Conservation (phyloP, 1,284 basidiomycete genomes). For the Pascua guehoae region DNA sequence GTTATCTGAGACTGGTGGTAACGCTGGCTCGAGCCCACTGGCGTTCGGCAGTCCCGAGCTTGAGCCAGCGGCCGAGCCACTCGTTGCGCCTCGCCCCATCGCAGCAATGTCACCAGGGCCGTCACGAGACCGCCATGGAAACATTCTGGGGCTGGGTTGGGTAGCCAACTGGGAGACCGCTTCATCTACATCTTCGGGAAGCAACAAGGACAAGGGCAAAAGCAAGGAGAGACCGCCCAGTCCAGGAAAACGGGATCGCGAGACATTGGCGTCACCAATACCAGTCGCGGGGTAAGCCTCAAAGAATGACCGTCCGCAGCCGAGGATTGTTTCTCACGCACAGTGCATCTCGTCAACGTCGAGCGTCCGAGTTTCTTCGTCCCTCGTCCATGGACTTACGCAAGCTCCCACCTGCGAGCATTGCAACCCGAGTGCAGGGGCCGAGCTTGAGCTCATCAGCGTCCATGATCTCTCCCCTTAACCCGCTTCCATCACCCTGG, state of each 20-base stretch:
- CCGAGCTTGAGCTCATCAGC: slow-evolving; percentile 40
- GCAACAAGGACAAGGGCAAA: slow-evolving; percentile 31
- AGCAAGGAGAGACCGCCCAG: slow-evolving; percentile 32
- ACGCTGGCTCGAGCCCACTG: slow-evolving; percentile 28
- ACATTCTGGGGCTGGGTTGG: slow-evolving; percentile 39
- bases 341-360: slow-evolving; percentile 27
- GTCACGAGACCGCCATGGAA: slow-evolving; percentile 24
- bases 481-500: slow-evolving; percentile 49
- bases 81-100: slow-evolving; percentile 17
- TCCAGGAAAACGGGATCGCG: slow-evolving; percentile 18
- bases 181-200: slow-evolving; percentile 20
- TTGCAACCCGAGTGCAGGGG: slow-evolving; percentile 11
- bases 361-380: slow-evolving; percentile 42
- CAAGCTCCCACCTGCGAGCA: slow-evolving; percentile 25
- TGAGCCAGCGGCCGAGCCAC: slow-evolving; percentile 16
- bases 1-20: slow-evolving; percentile 5
- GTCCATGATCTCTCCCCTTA: slow-evolving; percentile 48
- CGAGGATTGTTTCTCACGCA: too few relatives aligned
- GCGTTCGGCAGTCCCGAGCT: slow-evolving; percentile 38
- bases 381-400: slow-evolving; percentile 30
- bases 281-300: too few relatives aligned
- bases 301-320: too few relatives aligned
- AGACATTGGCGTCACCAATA: too few relatives aligned
- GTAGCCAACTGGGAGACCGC: slow-evolving; percentile 23
- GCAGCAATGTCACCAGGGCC: slow-evolving; percentile 15